Evolutionary conservation across 495 filamentous ascomycete genomes (phyloP).

Genomic region (Daldinia loculata): DNA sequence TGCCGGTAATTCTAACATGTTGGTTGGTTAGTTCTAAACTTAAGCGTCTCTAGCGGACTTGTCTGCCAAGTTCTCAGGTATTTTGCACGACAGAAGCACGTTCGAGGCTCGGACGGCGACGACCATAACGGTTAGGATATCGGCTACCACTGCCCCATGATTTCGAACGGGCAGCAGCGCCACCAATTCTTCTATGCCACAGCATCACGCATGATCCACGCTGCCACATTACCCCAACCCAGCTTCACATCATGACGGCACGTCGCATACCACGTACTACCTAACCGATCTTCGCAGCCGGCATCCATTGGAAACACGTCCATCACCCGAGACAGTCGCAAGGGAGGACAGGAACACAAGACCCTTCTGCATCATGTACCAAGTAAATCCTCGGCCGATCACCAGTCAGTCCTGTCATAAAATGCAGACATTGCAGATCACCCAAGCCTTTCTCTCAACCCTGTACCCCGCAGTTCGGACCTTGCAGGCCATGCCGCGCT

Average conservation of each 20-base stretch:
- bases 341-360: slow-evolving; percentile 34
- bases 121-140: slow-evolving; percentile 27
- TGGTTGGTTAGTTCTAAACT: slow-evolving; percentile 9
- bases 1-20: slow-evolving; percentile 7
- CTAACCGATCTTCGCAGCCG: slow-evolving; percentile 28
- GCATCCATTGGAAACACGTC: slow-evolving; percentile 39
- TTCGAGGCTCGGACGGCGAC: slow-evolving; percentile 20
- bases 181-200: slow-evolving; percentile 40
- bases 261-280: slow-evolving; percentile 38
- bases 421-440: slow-evolving; percentile 39
- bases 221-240: slow-evolving; percentile 44
- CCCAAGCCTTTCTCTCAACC: slow-evolving; percentile 26
- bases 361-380: slow-evolving; percentile 39
- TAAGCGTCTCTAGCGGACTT: slow-evolving; percentile 6
- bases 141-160: slow-evolving; percentile 22
- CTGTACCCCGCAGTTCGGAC: slow-evolving; percentile 43
- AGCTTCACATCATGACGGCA: slow-evolving; percentile 41
- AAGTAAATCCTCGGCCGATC: slow-evolving; percentile 30
- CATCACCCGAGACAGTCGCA: slow-evolving; percentile 41
- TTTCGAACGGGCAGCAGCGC: slow-evolving; percentile 17
- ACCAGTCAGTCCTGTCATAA: slow-evolving; percentile 20
- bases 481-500: slow-evolving; percentile 37
- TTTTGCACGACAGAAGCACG: slow-evolving; percentile 12
- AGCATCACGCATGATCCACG: slow-evolving; percentile 41
- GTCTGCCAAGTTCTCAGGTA: slow-evolving; percentile 9